Evolutionary conservation across 331 rosid genomes (phyloP).

Genomic region (Stylosanthes scabra): DNA sequence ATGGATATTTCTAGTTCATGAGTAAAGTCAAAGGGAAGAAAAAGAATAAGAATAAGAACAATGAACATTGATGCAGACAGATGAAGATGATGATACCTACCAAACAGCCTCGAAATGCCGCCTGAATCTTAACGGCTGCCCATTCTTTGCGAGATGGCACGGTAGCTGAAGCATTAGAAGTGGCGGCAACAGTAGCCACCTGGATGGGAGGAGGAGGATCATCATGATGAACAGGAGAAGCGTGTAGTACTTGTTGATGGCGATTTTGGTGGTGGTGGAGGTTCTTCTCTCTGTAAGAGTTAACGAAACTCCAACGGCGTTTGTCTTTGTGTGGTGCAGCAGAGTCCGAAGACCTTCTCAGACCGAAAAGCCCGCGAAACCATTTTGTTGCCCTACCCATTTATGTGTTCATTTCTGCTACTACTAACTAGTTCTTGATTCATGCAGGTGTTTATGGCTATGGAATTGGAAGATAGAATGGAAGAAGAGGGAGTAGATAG

Average conservation of each 20-base stretch:
- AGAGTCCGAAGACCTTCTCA: constrained; percentile 42
- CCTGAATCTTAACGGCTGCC: constrained; percentile 83
- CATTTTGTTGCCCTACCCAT: constrained; percentile 88
- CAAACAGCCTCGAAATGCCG: constrained; percentile 87
- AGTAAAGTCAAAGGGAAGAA: neutral
- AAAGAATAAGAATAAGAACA: too few relatives aligned
- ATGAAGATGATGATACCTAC: constrained; percentile 46
- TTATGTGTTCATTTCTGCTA: neutral
- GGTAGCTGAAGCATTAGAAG: constrained; percentile 56
- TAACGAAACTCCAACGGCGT: constrained; percentile 77
- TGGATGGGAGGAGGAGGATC: too few relatives aligned
- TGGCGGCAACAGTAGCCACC: constrained; percentile 48
- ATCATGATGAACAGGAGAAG: neutral
- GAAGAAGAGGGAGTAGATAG: neutral
- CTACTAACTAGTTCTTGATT: neutral
- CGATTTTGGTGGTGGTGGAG: neutral
- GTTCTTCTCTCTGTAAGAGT: constrained; percentile 57
- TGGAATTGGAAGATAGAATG: constrained; percentile 17
- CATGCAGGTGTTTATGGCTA: neutral
- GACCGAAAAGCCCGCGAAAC: constrained; percentile 72
- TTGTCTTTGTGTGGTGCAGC: constrained; percentile 44
- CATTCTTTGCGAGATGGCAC: constrained; percentile 43
- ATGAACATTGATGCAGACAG: too few relatives aligned
- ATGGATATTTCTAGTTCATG: neutral
- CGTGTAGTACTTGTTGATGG: neutral